Base-by-base conservation (phyloP, 208 protist genomes). In the Trypanosoma cruzi region DNA sequence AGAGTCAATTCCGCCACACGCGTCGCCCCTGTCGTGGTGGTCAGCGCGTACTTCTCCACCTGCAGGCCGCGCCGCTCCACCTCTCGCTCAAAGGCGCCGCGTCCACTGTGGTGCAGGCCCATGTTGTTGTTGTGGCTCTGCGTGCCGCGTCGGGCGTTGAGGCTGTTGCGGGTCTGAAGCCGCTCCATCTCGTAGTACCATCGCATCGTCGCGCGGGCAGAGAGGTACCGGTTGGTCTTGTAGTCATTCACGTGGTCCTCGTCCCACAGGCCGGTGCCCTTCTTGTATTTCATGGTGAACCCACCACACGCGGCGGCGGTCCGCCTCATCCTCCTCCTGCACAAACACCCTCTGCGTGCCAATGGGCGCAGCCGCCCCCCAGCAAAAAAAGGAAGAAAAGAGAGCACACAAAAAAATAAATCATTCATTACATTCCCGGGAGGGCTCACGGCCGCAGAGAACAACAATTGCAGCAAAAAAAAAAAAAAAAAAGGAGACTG, bases 181-280 rank as follows among this genome's bases (percentile, higher is more conserved):
- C 85, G 73, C 72, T 97, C 92, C 87, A 93, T 95, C 11, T 81
- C 76, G 50, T 88, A 85, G 74, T 95, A 97, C 90, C 90, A 95
- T 48, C 77, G 71, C 88, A 95, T 89, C 18, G 83, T 93, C 5
- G 71, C 80, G 20, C 90, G 88, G 20, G 89, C 85, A 8, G 87
- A 88, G 50, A 92, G 53, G 70, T 97, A 97, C 37, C 68, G 75
- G 60, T 81, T 88, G 0, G 89, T 72, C 42, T 90, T 80, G 73
- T 85, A 97, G 77, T 94, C 88, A 64, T 97, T 97, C n/a, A 93
- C 89, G 59, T 94, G 85, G 60, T 97, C 92, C 66, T 97, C 92
- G 59, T 95, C 89, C 82, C 86, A 96, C 4, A 92, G 68, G 11
- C 92, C 92, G 1, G 92, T 96, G 61, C 89, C 89, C 60, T 78